Evolutionary conservation across 768 basidiomycete genomes (phyloP), one percentile per base, ranked within the genome.

Genomic region (Rhodocollybia butyracea): DNA sequence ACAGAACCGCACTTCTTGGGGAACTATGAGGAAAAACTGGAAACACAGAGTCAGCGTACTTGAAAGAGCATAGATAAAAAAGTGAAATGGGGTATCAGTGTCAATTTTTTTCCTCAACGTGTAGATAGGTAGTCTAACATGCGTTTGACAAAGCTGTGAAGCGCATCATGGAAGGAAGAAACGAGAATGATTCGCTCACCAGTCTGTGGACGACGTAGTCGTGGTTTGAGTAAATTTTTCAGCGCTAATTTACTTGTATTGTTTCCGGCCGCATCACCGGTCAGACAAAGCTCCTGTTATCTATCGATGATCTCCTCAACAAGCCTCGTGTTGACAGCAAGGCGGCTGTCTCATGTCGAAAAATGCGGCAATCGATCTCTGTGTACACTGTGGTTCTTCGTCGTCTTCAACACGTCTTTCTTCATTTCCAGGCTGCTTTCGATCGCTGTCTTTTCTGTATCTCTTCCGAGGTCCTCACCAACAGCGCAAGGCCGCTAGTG

Each of bases 111-210:
- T 78, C 76, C 74, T 63, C 76, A 74, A 62, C 66, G 71, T 71
- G 61, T 55, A 61, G 59, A 66, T 78, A 65, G 74, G 76, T 70
- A 78, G 76, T 77, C 76, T 78, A 79, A 78, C 76, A 78, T 78
- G 77, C 76, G 68, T 63, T 74, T 64, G 71, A 72, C 74, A 70
- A 68, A 56, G 74, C 66, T 68, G 59, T 55, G 63, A 68, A 58
- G 69, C 73, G 69, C 76, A 78, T 77, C 74, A 68, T 68, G 32
- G 48, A 13, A 39, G 34, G 26, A 55, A 17, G 10, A 19, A 55
- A 15, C n/a, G 19, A 26, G 52, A 45, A 56, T 36, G 31, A 48
- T 22, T 50, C n/a, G 38, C 34, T 46, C 42, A 50, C 57, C 40
- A 10, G 51, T 47, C 32, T 48, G 24, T 32, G 41, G 39, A 34